A percentile compares a stretch with the other conserved stretches of the same genome.
phyloP scores from a whole-genome alignment of 2,329 filamentous ascomycete genomes.

The Botryotinia convoluta region DNA sequence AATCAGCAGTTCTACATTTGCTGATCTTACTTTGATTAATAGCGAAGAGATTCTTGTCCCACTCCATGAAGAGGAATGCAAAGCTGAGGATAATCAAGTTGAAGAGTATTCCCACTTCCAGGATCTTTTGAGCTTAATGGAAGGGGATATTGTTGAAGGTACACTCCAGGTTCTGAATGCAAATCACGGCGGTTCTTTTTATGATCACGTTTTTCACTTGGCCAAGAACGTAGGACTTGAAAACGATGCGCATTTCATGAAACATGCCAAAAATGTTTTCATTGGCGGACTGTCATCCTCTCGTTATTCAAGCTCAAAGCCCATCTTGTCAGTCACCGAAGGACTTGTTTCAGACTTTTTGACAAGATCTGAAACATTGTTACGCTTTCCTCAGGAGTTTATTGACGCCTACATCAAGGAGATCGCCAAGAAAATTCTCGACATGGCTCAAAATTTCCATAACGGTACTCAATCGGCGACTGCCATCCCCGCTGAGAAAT shows the following conservation, averaged over 20 bases:
- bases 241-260: conserved; percentile 16
- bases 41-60: conserved; percentile 20
- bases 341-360: conserved; percentile 10
- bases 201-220: conserved; percentile 17
- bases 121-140: conserved; percentile 19
- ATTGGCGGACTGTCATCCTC: conserved; percentile 19
- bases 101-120: neutral
- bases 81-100: neutral
- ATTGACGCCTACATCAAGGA: conserved; percentile 7
- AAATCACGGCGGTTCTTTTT: conserved; percentile 15
- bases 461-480: neutral
- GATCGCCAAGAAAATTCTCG: conserved; percentile 19
- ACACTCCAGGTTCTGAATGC: conserved; percentile 13
- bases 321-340: conserved; percentile 8
- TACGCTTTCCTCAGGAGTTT: conserved; percentile 2
- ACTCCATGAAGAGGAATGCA: conserved; percentile 12
- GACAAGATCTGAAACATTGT: conserved; percentile 10
- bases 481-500: neutral
- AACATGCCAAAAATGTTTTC: conserved; percentile 18
- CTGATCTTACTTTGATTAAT: conserved; percentile 17
- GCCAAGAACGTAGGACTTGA: conserved; percentile 7
- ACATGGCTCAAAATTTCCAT: conserved; percentile 17
- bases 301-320: conserved; percentile 16
- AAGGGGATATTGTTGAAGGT: conserved; percentile 4
- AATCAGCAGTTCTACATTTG: conserved; percentile 22